Base-by-base conservation (phyloP, 2,329 filamentous ascomycete species). In the Tolypocladium pustulatum region DNA sequence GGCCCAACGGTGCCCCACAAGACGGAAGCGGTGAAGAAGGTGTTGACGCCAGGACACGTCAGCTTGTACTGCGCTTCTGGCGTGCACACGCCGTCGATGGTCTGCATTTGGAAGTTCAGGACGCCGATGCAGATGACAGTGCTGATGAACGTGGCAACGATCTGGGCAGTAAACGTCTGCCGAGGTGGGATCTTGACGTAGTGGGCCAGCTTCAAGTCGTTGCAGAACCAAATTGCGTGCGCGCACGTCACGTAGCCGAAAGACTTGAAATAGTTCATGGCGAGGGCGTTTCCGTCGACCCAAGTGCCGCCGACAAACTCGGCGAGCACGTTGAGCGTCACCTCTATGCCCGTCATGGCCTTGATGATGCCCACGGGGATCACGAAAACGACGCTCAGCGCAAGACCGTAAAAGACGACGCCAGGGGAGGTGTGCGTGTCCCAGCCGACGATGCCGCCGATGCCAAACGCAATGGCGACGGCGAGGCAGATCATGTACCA, bases 111-210 rank as follows among this genome's bases (percentile, higher is more conserved):
- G 65, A 77, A 78, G 61, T 77, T 76, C 56, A 78, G 67, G 1
- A 82, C 75, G 17, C 75, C 78, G 4, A 77, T 75, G 61, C 76
- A 79, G 49, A 81, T 75, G 53, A 82, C 72, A 1, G 77, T 81
- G 54, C 78, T 79, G 25, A 82, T 69, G 25, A 84, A 71, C 2
- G 81, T 85, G 38, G 82, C 81, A 12, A 80, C 71, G 65, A 85
- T 81, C 68, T 86, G 83, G 1, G 81, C 82, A 27, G 74, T 70
- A 63, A 86, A 86, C 4, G 82, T 81, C 36, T 83, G 77, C 13
- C 80, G 77, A 0, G 83, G 83, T 6, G 83, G 82, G 22, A 86
- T 83, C 72, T 84, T 84, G 71, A 82, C 76, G 68, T 84, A 84
- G 62, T 79, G 77, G 10, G 76, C 77, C 17, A 79, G 75, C 67